A percentile compares a stretch with the other conserved stretches of the same genome.
phyloP scores from a whole-genome alignment of 768 basidiomycete genomes.

The Tricholoma saponaceum region DNA sequence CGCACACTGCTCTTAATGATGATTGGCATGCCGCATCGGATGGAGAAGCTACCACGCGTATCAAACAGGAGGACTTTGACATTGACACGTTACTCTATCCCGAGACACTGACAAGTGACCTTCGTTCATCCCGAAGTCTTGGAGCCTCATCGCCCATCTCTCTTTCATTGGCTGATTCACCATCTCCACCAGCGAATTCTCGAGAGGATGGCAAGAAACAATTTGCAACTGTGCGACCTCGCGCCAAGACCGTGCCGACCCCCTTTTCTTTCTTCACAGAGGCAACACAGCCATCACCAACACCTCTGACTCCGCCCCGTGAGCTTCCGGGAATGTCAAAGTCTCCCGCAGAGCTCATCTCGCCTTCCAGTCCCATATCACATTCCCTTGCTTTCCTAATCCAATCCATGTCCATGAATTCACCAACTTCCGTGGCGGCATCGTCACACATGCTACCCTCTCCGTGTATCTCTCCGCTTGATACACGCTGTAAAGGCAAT shows the following conservation, averaged over 20 bases:
- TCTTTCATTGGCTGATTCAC: constrained; percentile 21
- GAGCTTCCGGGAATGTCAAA: constrained; percentile 17
- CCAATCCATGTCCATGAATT: constrained; percentile 37
- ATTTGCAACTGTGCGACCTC: constrained; percentile 30
- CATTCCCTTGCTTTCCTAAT: constrained; percentile 35
- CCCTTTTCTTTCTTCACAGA: constrained; percentile 19
- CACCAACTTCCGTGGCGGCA: constrained; percentile 27
- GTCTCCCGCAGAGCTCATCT: constrained; percentile 16
- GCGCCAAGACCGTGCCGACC: constrained; percentile 33
- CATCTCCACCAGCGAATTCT: constrained; percentile 20
- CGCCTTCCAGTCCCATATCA: constrained; percentile 17
- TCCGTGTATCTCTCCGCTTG: constrained; percentile 36
- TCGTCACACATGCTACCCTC: constrained; percentile 25
- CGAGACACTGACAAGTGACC: constrained; percentile 20
- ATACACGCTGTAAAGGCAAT: constrained; percentile 30
- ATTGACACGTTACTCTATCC: constrained; percentile 32
- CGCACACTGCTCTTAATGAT: constrained; percentile 17
- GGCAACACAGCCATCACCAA: constrained; percentile 5
- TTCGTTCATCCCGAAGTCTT: constrained; percentile 14
- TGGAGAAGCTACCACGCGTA: constrained; percentile 23
- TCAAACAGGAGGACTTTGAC: constrained; percentile 48
- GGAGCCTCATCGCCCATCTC: constrained; percentile 26
- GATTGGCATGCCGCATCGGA: constrained; percentile 27
- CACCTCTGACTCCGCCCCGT: constrained; percentile 11
- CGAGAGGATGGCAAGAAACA: constrained; percentile 7